Evolutionary conservation across 192 early-diverging fungal genomes (phyloP).

Genomic region (Funneliformis geosporum): DNA sequence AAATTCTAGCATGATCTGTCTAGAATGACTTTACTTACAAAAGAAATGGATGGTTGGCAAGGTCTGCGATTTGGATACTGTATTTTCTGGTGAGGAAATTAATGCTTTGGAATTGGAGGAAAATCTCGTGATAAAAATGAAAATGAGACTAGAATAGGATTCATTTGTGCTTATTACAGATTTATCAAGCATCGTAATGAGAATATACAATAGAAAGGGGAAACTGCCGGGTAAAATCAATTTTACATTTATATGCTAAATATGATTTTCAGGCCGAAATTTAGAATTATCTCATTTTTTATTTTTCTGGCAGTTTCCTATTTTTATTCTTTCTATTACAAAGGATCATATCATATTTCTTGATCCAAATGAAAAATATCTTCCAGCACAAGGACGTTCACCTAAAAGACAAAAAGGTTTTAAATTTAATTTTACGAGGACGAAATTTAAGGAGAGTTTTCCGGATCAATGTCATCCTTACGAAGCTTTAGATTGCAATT

Average conservation of each 20-base stretch:
- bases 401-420: not conserved
- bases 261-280: too few species aligned
- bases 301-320: too few species aligned
- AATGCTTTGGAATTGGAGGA: slow-evolving; percentile 29
- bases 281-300: too few species aligned
- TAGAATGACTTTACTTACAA: slow-evolving; percentile 7
- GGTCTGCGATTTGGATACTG: slow-evolving; percentile 18
- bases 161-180: slow-evolving; percentile 29
- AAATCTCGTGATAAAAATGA: slow-evolving; percentile 24
- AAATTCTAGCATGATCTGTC: not conserved
- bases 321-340: too few species aligned
- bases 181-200: slow-evolving; percentile 33
- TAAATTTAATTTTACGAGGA: not conserved
- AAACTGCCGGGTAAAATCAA: too few species aligned
- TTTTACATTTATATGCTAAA: too few species aligned
- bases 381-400: not conserved
- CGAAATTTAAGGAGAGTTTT: slow-evolving; percentile 1
- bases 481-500: slow-evolving; percentile 8
- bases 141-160: not conserved
- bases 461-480: slow-evolving; percentile 24
- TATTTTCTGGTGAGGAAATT: slow-evolving; percentile 29
- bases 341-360: slow-evolving; percentile 30
- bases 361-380: slow-evolving; percentile 22
- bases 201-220: too few species aligned
- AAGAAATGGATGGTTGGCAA: slow-evolving; percentile 12